phyloP scores from a whole-genome alignment of 805 yeast genomes.

The Lachancea meyersii region DNA sequence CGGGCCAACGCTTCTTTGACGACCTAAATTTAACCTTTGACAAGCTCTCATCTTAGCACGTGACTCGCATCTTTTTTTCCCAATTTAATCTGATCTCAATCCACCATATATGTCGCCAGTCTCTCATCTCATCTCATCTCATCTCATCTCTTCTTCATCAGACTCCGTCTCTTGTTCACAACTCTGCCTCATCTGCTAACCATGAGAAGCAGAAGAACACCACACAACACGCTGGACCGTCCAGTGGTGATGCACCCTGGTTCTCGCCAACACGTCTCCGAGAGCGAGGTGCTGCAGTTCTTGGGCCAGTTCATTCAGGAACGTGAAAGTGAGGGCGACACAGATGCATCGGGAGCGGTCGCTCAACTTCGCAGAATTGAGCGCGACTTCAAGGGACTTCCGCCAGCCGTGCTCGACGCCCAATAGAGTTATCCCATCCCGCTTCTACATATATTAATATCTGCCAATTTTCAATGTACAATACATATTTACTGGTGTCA shows the following conservation, averaged over 20 bases:
- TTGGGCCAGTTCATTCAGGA: conserved; percentile 25
- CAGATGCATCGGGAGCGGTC: conserved; percentile 19
- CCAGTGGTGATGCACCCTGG: conserved; percentile 28
- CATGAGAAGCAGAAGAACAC: conserved; percentile 25
- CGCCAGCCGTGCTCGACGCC: conserved; percentile 41
- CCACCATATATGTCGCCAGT: no score
- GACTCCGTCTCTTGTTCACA: neutral
- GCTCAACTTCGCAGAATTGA: conserved; percentile 68
- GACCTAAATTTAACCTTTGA: no score
- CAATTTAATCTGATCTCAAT: no score
- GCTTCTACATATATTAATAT: neutral
- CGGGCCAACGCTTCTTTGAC: no score
- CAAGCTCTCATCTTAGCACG: no score
- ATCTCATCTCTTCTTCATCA: neutral
- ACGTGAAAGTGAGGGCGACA: conserved; percentile 19
- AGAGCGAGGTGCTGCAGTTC: conserved; percentile 25
- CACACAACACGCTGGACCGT: conserved; percentile 22
- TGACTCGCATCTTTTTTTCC: neutral
- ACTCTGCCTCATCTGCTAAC: neutral
- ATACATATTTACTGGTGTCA: no score
- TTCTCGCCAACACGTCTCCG: conserved; percentile 18
- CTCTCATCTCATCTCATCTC: neutral
- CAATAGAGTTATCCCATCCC: neutral
- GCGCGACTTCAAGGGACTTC: conserved; percentile 73
- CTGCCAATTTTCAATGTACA: neutral